Base-by-base conservation (phyloP, 176 grass and related monocot genomes). In the Eremochloa ophiuroides region DNA sequence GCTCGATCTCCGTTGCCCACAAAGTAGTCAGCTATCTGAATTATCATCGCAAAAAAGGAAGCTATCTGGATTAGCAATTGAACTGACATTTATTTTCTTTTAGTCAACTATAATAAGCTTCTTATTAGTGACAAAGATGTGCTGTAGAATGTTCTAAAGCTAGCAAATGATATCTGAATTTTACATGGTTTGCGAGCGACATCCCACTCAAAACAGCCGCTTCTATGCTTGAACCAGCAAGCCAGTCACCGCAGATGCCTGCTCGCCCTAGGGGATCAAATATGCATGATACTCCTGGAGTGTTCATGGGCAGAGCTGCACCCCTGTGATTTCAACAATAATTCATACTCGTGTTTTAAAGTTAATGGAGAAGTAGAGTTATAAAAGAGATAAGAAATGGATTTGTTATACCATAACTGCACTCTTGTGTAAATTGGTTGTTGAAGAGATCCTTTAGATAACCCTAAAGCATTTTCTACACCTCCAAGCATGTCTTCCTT, bases 221-320 rank as follows among this genome's bases (percentile, higher is more conserved):
- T 89, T 98, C 92, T 55, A 98, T 91, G 80, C 88, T 91, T 27
- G 95, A 94, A 68, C 92, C 95, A 7, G 86, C 85, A 31, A 98
- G 86, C 95, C 95, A 98, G 80, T 98, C 95, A 61, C 95, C 95
- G 64, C 95, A 98, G 76, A 98, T 98, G 77, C 95, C 95, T 85
- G 92, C 95, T 69, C 95, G 90, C 17, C 90, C 95, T 55, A 81
- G 82, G 39, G 95, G 90, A 84, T 98, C 95, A 65, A 95, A 98
- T 84, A 95, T 91, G 62, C 93, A 95, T 2, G 90, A 80, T 26
- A 95, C 79, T 61, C 86, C 85, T 60, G 90, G 93, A 84, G 88
- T 91, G 80, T 95, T 98, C 47, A 75, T 93, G 4, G 95, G 92
- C 46, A 95, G 70, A 76, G 95, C 95, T 62, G 95, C 95, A 60